Evolutionary conservation across 75 land plant genomes (phyloP), one percentile per base, ranked within the genome.

Genomic region (Cryptomeria japonica): DNA sequence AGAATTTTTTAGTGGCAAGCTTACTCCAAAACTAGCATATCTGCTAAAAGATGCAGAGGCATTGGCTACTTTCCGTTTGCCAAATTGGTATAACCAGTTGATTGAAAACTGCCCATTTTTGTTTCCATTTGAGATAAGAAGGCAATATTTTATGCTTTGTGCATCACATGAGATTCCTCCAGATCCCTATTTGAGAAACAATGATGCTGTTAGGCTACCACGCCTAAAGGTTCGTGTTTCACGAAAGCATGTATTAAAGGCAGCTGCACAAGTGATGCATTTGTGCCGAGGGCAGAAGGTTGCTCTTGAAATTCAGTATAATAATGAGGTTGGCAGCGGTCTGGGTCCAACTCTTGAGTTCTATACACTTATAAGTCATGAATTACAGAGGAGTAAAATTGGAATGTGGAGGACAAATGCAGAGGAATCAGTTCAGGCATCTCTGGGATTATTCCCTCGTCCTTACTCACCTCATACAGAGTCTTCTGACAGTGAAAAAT

Each of bases 301-400:
- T 56, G 82, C 89, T 32, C 84, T 97, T 80, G 99, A 97, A 88
- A 94, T 97, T 79, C 97, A 95, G 87, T 97, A 93, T 79, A 70
- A 76, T 68, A 96, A 94, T 78, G 99, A 97, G 91, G 96, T 96
- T 79, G 99, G 97, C 34, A 94, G 97, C 72, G 98, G 99, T 80
- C 90, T 95, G 87, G 99, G 99, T 82, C 99, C 99, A 34, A 97
- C 99, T 19, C 87, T 96, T 86, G 99, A 97, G 87, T 97, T 97
- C 75, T 97, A 91, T 90, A 97, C 98, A 10, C 79, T 97, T 58
- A 92, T 96, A 34, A 93, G 98, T 86, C 95, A 93, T 86, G 99
- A 96, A 85, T 92, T 97, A 88, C 99, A 96, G 88, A 6, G n/a
- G n/a, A n/a, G 75, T 86, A 89, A 89, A 41, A n/a, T 95, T 37